phyloP scores from a whole-genome alignment of 306 rosid species.

The Quercus ilex region DNA sequence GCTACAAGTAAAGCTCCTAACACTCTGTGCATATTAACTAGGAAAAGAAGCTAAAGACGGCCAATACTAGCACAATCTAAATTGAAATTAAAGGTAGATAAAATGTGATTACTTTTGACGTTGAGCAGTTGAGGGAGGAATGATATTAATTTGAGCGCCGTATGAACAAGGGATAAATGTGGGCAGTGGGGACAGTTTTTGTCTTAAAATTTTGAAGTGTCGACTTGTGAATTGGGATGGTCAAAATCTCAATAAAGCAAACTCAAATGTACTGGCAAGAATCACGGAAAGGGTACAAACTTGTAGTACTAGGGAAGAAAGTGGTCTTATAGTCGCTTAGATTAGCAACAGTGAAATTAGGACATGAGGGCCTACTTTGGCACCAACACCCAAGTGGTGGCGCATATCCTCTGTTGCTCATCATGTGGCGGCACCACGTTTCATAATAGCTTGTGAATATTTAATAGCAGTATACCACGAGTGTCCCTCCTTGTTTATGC shows the following conservation, averaged over 20 bases:
- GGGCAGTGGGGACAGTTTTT: not conserved
- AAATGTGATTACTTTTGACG: not conserved
- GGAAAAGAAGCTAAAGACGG: no score
- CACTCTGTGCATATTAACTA: no score
- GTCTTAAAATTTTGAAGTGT: not conserved
- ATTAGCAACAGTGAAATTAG: conserved; percentile 42
- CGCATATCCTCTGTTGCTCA: conserved; percentile 26
- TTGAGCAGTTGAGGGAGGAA: not conserved
- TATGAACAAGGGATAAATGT: not conserved
- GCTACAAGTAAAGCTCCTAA: no score
- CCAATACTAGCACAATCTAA: no score
- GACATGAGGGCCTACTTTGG: conserved; percentile 6
- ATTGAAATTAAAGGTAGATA: no score
- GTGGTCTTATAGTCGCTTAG: not conserved
- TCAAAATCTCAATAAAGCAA: not conserved
- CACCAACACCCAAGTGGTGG: not conserved
- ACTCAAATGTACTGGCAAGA: conserved; percentile 22
- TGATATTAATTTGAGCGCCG: not conserved
- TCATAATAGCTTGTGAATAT: not conserved
- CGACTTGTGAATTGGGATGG: not conserved
- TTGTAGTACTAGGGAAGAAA: conserved; percentile 14
- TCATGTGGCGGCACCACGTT: conserved; percentile 11
- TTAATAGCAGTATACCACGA: no score
- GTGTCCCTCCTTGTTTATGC: not conserved
- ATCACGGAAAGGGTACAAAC: conserved; percentile 49